phyloP scores from a whole-genome alignment of 2,329 filamentous ascomycete genomes.

The Rutstroemia sp. region DNA sequence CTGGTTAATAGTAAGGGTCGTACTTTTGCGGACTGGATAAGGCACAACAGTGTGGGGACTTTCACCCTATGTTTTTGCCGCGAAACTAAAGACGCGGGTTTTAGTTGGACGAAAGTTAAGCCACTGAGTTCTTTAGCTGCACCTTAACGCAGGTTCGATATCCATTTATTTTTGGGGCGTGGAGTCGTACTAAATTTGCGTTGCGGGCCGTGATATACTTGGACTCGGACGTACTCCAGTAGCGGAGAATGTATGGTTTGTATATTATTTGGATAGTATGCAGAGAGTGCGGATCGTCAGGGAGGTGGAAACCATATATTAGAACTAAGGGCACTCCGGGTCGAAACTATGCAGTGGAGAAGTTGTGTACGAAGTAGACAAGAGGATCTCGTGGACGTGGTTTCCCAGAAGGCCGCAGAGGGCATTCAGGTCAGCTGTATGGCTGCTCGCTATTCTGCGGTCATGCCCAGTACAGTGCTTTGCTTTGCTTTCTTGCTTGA shows the following conservation, averaged over 20 bases:
- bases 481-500: neutral
- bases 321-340: neutral
- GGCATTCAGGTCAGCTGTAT: neutral
- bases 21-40: constrained; percentile 11
- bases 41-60: constrained; percentile 20
- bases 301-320: neutral
- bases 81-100: constrained; percentile 15
- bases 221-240: neutral
- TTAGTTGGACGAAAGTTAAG: constrained; percentile 16
- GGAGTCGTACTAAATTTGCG: constrained; percentile 9
- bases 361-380: neutral
- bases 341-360: constrained; percentile 3
- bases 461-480: neutral
- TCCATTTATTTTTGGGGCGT: constrained; percentile 6
- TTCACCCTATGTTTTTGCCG: constrained; percentile 18
- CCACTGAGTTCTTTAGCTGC: constrained; percentile 20
- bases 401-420: neutral
- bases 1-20: constrained; percentile 8
- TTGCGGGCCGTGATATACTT: constrained; percentile 4
- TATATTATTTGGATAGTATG: neutral
- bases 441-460: neutral
- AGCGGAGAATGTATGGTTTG: neutral
- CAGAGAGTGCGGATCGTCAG: neutral
- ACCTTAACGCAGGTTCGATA: constrained; percentile 9
- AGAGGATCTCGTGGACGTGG: neutral